These are phyloP conservation scores for Fusarium sulawesiense DNA, from an alignment of 2,329 filamentous ascomycete species.

Conservation along the genomic window DNA sequence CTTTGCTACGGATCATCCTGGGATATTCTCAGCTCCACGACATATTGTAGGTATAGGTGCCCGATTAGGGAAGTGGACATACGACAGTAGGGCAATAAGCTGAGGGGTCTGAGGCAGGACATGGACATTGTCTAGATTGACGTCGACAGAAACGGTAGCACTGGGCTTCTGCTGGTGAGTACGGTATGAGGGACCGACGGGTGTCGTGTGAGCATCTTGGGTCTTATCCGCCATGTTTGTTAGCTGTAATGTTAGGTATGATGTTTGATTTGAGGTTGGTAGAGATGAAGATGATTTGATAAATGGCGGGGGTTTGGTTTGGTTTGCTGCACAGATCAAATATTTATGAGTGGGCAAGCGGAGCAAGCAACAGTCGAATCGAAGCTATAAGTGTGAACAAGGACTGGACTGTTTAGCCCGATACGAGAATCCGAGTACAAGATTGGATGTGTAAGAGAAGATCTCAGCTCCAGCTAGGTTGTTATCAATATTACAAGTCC, in stretches of 20 bases:
- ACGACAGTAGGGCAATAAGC: constrained; percentile 97
- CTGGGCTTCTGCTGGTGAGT: constrained; percentile 81
- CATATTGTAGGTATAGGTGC: constrained; percentile 17
- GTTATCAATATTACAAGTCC: constrained; percentile 31
- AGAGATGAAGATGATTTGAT: neutral
- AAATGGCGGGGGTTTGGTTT: constrained; percentile 23
- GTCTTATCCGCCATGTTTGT: constrained; percentile 46
- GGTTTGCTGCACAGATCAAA: constrained; percentile 11
- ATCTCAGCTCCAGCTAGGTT: neutral
- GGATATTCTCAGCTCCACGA: constrained; percentile 40
- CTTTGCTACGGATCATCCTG: constrained; percentile 94
- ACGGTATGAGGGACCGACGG: constrained; percentile 83
- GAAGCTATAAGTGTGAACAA: neutral
- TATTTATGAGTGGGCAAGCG: constrained; percentile 25
- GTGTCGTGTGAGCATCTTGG: constrained; percentile 61
- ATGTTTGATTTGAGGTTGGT: constrained; percentile 20
- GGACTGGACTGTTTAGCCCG: neutral
- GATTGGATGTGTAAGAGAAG: constrained; percentile 32
- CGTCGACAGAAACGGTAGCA: constrained; percentile 87
- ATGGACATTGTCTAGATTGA: constrained; percentile 87
- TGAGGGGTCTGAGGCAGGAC: constrained; percentile 94
- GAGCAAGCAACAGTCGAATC: constrained; percentile 4
- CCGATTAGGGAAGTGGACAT: constrained; percentile 58
- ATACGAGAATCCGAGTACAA: constrained; percentile 13
- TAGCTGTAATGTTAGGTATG: constrained; percentile 27